These are phyloP conservation scores for Fraxinus pennsylvanica DNA, from an alignment of 257 asterid genomes.

Conservation along the genomic window DNA sequence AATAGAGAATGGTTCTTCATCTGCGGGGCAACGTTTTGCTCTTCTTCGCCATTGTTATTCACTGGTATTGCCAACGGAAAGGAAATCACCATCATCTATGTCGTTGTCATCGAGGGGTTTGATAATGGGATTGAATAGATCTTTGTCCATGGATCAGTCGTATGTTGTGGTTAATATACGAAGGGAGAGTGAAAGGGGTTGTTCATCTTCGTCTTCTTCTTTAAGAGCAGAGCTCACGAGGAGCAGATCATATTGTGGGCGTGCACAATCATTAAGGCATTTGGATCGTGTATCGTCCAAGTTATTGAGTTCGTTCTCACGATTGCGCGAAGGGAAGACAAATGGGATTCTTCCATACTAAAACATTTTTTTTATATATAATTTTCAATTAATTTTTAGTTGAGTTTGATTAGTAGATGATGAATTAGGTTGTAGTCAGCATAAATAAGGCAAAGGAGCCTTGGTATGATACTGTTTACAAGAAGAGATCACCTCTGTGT, in stretches of 20 bases:
- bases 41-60: slow-evolving; percentile 40
- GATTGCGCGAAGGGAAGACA: slow-evolving; percentile 32
- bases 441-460: background rate
- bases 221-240: slow-evolving; percentile 18
- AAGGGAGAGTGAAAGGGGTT: slow-evolving; percentile 18
- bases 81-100: slow-evolving; percentile 3
- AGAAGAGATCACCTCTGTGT: background rate
- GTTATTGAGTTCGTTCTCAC: slow-evolving; percentile 42
- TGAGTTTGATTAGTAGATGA: background rate
- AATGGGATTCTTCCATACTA: slow-evolving; percentile 43
- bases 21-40: slow-evolving; percentile 18
- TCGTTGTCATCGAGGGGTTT: slow-evolving; percentile 8
- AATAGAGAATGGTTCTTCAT: slow-evolving; percentile 2
- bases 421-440: background rate
- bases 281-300: slow-evolving; percentile 41
- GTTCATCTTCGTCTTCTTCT: slow-evolving; percentile 13
- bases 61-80: slow-evolving; percentile 31
- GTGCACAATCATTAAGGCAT: slow-evolving; percentile 25
- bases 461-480: background rate
- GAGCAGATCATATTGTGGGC: slow-evolving; percentile 27
- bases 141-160: slow-evolving; percentile 56
- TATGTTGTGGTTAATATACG: slow-evolving; percentile 27
- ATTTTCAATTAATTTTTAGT: background rate
- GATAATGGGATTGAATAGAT: slow-evolving; percentile 43
- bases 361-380: background rate